phyloP scores from a whole-genome alignment of 2,329 filamentous ascomycete genomes.

The Capronia epimyces region DNA sequence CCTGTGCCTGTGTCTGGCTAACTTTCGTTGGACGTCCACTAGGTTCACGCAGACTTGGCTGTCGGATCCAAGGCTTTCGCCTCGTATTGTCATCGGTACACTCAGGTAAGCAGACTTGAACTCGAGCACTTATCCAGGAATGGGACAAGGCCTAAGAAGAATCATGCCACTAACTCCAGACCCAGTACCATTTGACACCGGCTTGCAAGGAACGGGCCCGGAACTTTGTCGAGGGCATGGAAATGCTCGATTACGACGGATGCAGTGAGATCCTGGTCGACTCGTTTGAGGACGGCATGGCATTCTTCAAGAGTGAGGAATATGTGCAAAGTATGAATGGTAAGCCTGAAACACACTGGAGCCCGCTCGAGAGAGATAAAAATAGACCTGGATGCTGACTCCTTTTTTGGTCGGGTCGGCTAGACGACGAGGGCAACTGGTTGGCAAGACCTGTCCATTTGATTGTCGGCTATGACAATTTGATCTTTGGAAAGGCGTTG shows the following conservation, averaged over 20 bases:
- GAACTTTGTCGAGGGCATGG: background rate
- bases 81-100: background rate
- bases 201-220: background rate
- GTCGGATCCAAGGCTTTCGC: slow-evolving; percentile 3
- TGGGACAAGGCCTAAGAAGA: slow-evolving; percentile 1
- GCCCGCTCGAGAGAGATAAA: too few relatives aligned
- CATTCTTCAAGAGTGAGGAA: slow-evolving; percentile 3
- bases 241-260: slow-evolving; percentile 7
- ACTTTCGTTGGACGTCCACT: background rate
- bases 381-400: too few relatives aligned
- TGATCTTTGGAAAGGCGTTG: slow-evolving; percentile 1
- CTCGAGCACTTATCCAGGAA: too few relatives aligned
- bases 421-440: slow-evolving; percentile 5
- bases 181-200: too few relatives aligned
- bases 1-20: background rate
- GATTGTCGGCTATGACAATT: slow-evolving; percentile 7
- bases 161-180: background rate
- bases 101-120: background rate
- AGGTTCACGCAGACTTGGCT: slow-evolving; percentile 6
- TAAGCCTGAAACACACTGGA: too few relatives aligned
- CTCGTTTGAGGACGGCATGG: background rate
- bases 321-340: slow-evolving; percentile 4
- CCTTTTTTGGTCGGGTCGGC: background rate
- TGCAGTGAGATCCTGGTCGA: slow-evolving; percentile 3
- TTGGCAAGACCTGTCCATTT: slow-evolving; percentile 1